Base-by-base conservation (phyloP, 768 basidiomycete genomes). In the Tephrocybe sp. region DNA sequence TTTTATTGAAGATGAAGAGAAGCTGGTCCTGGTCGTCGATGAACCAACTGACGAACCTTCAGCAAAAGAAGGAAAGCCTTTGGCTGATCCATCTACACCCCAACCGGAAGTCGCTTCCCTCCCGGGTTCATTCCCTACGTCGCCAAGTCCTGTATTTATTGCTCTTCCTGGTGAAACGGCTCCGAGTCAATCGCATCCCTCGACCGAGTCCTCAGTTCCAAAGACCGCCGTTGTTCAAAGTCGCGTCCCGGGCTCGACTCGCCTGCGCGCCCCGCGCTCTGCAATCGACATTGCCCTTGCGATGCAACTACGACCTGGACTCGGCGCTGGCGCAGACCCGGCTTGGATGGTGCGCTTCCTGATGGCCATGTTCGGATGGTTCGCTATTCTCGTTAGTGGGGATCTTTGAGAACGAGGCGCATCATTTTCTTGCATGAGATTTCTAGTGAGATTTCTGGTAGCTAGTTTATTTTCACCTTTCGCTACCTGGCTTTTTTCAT, bases 351-450 rank as follows among this genome's bases (percentile, higher is more conserved):
- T 89, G 42, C 70, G 86, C 51, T 89, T 87, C 62, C 64, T 89
- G 66, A 88, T 90, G 86, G 73, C 82, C 24, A 76, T 88, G 65
- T 88, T 86, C 63, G 87, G 86, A 19, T 89, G 87, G 87, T 73
- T 89, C 54, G 77, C 82, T 34, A 75, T 88, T 24, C 69, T 84
- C 34, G 66, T 82, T 41, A 51, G 46, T 23, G 54, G 54, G 37
- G 54, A 55, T 13, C 22, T 55, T 13, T 29, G 19, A 34, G 25
- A 6, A 4, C 34, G 23, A 12, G 30, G 41, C 16, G 22, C 29
- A 30, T 12, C 6, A 30, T 30, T 12, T 30, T 30, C 7, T 6
- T 30, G 6, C 29, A 12, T 12, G 12, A 30, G 6, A 6, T 30
- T 30, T 6, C 29, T 6, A 30, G 12, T 12, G 29, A 12, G 29